Percentiles rank a stretch among this genome's conserved stretches.
phyloP scores from a whole-genome alignment of 2,329 filamentous ascomycete species.

The Aspergillus uvarum region DNA sequence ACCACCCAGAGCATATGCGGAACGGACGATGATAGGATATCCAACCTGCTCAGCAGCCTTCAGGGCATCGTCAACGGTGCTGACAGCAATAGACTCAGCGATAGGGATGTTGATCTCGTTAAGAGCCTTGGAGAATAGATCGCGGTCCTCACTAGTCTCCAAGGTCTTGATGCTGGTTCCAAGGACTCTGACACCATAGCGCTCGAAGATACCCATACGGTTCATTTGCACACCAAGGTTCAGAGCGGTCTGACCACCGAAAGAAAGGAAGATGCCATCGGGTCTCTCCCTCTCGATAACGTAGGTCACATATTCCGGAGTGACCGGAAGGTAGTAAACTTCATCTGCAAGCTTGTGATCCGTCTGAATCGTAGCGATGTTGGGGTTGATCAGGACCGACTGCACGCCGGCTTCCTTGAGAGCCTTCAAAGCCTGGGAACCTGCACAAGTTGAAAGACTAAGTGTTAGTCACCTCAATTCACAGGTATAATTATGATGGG shows the following conservation, averaged over 20 bases:
- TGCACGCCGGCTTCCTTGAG: conserved; percentile 90
- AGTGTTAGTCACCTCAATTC: conserved; percentile 21
- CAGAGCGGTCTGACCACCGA: conserved; percentile 94
- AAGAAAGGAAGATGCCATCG: conserved; percentile 95
- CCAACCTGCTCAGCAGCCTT: conserved; percentile 82
- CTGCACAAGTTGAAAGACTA: conserved; percentile 47
- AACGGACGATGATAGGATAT: conserved; percentile 97
- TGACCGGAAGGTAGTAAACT: conserved; percentile 97
- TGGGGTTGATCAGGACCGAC: conserved; percentile 94
- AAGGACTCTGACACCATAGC: conserved; percentile 91
- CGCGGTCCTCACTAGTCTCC: conserved; percentile 92
- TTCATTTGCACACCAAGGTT: conserved; percentile 98
- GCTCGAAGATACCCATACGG: conserved; percentile 90
- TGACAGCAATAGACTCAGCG: conserved; percentile 90
- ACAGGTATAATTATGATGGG: not conserved
- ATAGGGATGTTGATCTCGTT: conserved; percentile 98
- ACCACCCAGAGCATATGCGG: conserved; percentile 93
- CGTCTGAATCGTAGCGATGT: conserved; percentile 97
- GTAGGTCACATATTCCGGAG: conserved; percentile 94
- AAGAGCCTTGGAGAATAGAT: conserved; percentile 90
- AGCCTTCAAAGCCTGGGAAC: conserved; percentile 93
- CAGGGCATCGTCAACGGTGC: conserved; percentile 87
- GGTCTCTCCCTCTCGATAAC: conserved; percentile 95
- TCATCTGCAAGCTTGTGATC: conserved; percentile 95
- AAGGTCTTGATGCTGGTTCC: conserved; percentile 93